Evolutionary conservation across 2,329 filamentous ascomycete genomes (phyloP), one percentile per base, ranked within the genome.

Genomic region (Exophiala viscosa): DNA sequence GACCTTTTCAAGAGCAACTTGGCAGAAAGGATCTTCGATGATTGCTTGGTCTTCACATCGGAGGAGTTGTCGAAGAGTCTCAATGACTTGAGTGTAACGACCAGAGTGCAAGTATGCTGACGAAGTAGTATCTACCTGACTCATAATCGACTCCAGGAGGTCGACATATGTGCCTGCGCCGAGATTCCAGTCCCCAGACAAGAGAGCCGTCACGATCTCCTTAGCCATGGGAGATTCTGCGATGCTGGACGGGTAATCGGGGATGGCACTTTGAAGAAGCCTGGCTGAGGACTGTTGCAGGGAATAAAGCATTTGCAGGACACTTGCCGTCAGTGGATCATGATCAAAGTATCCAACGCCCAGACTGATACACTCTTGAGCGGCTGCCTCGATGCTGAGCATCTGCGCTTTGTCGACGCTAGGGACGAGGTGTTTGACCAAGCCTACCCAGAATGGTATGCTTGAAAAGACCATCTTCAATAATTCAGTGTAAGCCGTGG

Each of bases 1-100:
- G 4, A 70, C 69, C 43, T 73, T 62, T 52, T 73, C 67, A 9
- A 63, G 57, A 13, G 50, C 18, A 59, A 64, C 59, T 69, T 74
- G 17, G 67, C 68, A 53, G 59, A 60, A 32, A 62, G 50, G 50
- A 50, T 63, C 60, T 35, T 62, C 61, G 31, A 62, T 50, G 33
- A 50, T 55, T 4, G 61, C 57, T 17, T 50, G 49, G 5, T 60
- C 61, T 8, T 54, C 46, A 35, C 58, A 62, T 11, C 55, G 49
- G 6, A 62, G 46, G 2, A 63, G 48, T 14, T 34, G 39, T 23
- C 48, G 52, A 8, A 62, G 28, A 31, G 48, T 50, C 28, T 70
- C 70, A 67, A 75, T 59, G 66, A 74, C 54, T 8, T 51, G 46
- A 28, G 41, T 20, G 33, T 59, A 55, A 11, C 47, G 45, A 31